phyloP scores from a whole-genome alignment of 805 yeast species.

The Candida nanaspora region DNA sequence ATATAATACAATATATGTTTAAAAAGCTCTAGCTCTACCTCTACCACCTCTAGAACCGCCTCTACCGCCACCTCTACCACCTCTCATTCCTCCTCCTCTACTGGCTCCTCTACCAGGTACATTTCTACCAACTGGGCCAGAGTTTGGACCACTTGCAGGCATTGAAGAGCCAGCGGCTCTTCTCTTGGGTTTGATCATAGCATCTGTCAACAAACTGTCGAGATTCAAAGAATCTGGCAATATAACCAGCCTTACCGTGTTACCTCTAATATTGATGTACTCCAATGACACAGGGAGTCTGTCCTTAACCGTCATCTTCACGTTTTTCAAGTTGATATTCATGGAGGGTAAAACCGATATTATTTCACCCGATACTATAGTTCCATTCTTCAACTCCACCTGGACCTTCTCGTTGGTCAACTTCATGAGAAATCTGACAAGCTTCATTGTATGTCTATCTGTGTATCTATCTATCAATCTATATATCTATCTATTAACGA shows the following conservation, averaged over 20 bases:
- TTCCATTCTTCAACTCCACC: constrained; percentile 88
- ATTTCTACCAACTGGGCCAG: constrained; percentile 10
- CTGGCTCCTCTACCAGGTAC: constrained; percentile 17
- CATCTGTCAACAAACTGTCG: constrained; percentile 52
- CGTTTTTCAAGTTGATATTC: constrained; percentile 80
- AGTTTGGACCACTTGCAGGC: constrained; percentile 1
- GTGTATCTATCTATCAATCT: no score
- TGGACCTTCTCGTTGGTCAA: constrained; percentile 81
- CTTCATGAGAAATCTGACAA: constrained; percentile 76
- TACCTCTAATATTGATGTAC: constrained; percentile 81
- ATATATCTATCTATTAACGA: no score
- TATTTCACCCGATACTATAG: constrained; percentile 76
- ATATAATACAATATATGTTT: no score
- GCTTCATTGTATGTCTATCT: constrained; percentile 38
- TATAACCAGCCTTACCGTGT: constrained; percentile 73
- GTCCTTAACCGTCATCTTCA: constrained; percentile 66
- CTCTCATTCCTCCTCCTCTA: constrained; percentile 25
- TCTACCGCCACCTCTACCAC: constrained; percentile 11
- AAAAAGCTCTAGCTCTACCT: constrained; percentile 3
- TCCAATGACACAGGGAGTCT: constrained; percentile 67
- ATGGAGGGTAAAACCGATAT: constrained; percentile 82
- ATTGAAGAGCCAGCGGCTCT: no score
- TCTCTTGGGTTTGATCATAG: constrained; percentile 32
- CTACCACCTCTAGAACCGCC: constrained; percentile 1
- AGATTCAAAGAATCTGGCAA: constrained; percentile 83